These are phyloP conservation scores for Cladosporium sp. DNA, from an alignment of 2,329 filamentous ascomycete genomes.

Conservation along the genomic window DNA sequence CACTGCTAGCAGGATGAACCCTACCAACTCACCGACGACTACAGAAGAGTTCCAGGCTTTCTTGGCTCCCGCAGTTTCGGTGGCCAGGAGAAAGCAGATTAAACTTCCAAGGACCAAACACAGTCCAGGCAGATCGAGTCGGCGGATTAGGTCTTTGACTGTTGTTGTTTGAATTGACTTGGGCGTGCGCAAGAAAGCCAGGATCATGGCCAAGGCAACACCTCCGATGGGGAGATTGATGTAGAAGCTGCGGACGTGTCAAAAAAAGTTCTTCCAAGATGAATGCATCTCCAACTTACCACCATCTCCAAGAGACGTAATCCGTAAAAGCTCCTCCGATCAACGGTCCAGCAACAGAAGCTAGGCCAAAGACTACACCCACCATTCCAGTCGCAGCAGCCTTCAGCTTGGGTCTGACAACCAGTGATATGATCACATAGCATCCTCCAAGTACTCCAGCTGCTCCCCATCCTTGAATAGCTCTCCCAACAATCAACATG, in stretches of 20 bases:
- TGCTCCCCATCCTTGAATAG: conserved; percentile 1
- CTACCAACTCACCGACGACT: neutral
- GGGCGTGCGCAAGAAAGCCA: neutral
- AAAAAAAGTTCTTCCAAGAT: neutral
- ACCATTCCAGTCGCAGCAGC: neutral
- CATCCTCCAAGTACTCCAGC: conserved; percentile 38
- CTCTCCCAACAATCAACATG: neutral
- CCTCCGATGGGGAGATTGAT: neutral
- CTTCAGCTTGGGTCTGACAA: neutral
- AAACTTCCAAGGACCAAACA: neutral
- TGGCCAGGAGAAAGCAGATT: neutral
- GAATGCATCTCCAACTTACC: neutral
- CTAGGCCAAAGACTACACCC: neutral
- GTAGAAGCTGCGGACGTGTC: neutral
- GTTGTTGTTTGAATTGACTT: neutral
- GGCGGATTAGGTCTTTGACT: neutral
- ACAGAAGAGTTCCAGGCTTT: neutral
- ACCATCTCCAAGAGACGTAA: neutral
- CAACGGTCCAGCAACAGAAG: neutral
- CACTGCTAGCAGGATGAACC: neutral
- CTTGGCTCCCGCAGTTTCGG: neutral
- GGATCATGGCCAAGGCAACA: neutral
- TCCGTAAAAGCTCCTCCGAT: neutral
- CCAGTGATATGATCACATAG: conserved; percentile 31
- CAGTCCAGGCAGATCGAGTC: neutral